Base-by-base conservation (phyloP, 257 asterid genomes). In the Agastache rugosa region DNA sequence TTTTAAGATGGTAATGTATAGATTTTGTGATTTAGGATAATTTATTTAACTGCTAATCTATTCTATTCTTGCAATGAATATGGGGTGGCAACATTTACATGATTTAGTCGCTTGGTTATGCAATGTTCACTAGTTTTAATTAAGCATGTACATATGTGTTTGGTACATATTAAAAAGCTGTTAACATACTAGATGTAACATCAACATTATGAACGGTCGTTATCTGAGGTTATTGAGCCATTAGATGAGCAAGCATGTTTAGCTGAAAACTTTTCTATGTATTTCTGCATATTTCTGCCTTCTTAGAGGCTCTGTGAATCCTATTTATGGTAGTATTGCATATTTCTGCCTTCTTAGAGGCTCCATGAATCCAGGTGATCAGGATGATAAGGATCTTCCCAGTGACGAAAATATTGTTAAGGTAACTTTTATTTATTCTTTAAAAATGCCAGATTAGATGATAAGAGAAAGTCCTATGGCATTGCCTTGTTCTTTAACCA, bases 321-420 rank as follows among this genome's bases (percentile, higher is more conserved):
- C 64, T 41, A 22, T 34, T 68, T 69, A 17, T 60, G 27, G 37
- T 70, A 37, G 68, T 59, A 47, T 48, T 68, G 64, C 76, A 67
- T 69, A 34, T 63, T 61, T 50, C 47, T 35, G 42, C 65, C 65
- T 45, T 76, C 87, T 86, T 69, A 87, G 59, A 78, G 73, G 67
- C 67, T 67, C 74, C 76, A 50, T 85, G 79, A 80, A 78, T 80
- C 75, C 93, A 93, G 97, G 95, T 83, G 77, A 71, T 65, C 83
- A 63, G 71, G 84, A 74, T 73, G 78, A 77, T 48, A 81, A 79
- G 74, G 85, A 78, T 80, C 79, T 66, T 20, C 77, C 75, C 51
- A 61, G 72, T 80, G 88, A 79, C 59, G 81, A 80, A 78, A 79
- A 31, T 72, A 69, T 81, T 54, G 70, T 93, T 72, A 93, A 91